Evolutionary conservation across 345 rosid genomes (phyloP), one percentile per base, ranked within the genome.

Genomic region (Hypericum perforatum): DNA sequence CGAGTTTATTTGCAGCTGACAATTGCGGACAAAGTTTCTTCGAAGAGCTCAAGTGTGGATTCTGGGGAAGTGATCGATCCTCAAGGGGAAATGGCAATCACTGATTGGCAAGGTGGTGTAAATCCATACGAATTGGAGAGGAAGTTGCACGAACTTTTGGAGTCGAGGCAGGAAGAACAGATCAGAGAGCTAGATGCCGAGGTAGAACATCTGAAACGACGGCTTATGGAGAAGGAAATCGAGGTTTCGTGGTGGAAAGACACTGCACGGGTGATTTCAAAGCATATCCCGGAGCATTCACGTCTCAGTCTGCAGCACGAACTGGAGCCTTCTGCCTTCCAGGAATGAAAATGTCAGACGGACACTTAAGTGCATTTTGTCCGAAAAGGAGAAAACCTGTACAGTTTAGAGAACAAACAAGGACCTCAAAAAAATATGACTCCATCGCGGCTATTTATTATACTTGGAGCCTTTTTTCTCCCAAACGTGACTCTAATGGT

Each of bases 221-320:
- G 61, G 72, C 91, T 86, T 29, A 53, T 29, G 2, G 72, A 77
- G 68, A 82, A 80, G 45, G 91, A 90, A 42, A 47, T 54, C 16
- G 94, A 90, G 79, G 68, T 75, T 46, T 71, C 77, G 9, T 76
- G 82, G 94, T 90, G 91, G 96, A 86, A 76, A 69, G 91, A 76
- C 64, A 79, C 83, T 6, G 94, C 89, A 15, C 52, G 54, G 29
- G 62, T 78, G 37, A 56, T 78, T 41, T 70, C 85, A 49, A 59
- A 59, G 57, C 77, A 77, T 59, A 59, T 71, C 59, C 63, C 68
- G 9, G 69, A 68, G 44, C 59, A 73, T 57, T 67, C 76, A 14
- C 37, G 39, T 16, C 41, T 48, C 10, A 42, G 16, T 47, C 45
- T 66, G 41, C 16, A 38, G 36, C 58, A n/a, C n/a, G 43, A 3